Percentiles rank a stretch among this genome's conserved stretches.
phyloP scores from a whole-genome alignment of 1,284 basidiomycete genomes.

The Pseudozyma flocculosa region DNA sequence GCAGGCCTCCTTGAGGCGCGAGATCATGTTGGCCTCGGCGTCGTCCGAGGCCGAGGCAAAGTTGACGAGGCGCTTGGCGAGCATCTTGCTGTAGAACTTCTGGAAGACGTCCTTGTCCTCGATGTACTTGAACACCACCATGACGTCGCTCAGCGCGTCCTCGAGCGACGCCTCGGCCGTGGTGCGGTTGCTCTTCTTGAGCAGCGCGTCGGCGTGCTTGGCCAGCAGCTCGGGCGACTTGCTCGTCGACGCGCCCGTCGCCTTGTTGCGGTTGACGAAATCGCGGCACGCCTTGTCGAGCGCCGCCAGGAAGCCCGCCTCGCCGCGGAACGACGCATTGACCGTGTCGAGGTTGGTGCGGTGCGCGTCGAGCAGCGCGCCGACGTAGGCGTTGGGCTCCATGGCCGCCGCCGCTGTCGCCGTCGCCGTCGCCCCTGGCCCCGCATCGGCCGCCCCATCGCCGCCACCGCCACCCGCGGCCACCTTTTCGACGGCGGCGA shows the following conservation, averaged over 20 bases:
- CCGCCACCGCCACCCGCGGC: no score
- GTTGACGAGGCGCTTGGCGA: conserved; percentile 91
- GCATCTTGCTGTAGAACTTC: conserved; percentile 95
- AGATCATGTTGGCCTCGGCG: conserved; percentile 96
- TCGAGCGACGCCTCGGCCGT: conserved; percentile 88
- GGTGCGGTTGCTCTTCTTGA: conserved; percentile 91
- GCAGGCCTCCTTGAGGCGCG: conserved; percentile 95
- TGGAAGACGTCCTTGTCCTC: conserved; percentile 99
- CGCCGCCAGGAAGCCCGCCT: conserved; percentile 91
- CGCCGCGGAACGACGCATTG: conserved; percentile 83
- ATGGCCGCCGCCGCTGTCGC: no score
- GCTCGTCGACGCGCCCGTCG: conserved; percentile 61
- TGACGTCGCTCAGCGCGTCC: conserved; percentile 84
- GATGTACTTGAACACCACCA: conserved; percentile 98
- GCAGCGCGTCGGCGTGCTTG: conserved; percentile 84
- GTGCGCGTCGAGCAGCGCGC: conserved; percentile 87
- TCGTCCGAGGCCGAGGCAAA: conserved; percentile 93
- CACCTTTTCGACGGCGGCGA: conserved; percentile 79
- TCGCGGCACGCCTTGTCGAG: conserved; percentile 91
- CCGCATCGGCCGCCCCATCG: conserved; percentile 60
- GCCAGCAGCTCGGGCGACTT: conserved; percentile 90
- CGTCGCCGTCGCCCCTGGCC: no score
- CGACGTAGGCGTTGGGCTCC: conserved; percentile 88
- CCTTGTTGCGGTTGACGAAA: conserved; percentile 92
- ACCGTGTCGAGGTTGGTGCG: conserved; percentile 89